Percentiles rank a stretch among this genome's conserved stretches.
phyloP scores from a whole-genome alignment of 331 rosid species.

The Quercus phellos region DNA sequence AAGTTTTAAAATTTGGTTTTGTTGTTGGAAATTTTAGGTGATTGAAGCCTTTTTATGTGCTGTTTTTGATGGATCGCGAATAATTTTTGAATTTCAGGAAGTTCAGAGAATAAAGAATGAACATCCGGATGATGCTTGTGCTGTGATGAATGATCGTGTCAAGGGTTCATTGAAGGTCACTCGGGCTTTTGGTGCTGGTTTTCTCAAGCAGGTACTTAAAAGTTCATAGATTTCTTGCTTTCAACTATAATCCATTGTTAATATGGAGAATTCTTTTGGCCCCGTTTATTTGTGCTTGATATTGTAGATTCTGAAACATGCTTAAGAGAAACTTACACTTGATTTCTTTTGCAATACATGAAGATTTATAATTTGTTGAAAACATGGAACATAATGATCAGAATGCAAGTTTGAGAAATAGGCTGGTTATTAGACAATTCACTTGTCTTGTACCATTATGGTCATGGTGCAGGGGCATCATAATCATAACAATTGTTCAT shows the following conservation, averaged over 20 bases:
- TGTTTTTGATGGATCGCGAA: constrained; percentile 10
- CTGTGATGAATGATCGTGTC: constrained; percentile 86
- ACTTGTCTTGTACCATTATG: background rate
- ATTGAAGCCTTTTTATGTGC: background rate
- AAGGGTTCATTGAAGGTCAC: constrained; percentile 96
- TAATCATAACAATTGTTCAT: background rate
- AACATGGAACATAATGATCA: background rate
- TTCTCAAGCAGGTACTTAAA: constrained; percentile 79
- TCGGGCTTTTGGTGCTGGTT: constrained; percentile 95
- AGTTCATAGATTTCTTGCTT: background rate
- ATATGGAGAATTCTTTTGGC: background rate
- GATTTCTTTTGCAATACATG: background rate
- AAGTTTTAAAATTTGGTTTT: background rate
- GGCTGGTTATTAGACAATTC: background rate
- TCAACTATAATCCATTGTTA: background rate
- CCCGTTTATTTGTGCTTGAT: background rate
- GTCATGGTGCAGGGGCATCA: background rate
- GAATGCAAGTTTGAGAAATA: background rate
- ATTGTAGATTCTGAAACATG: background rate
- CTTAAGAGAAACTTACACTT: background rate
- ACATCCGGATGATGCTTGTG: constrained; percentile 83
- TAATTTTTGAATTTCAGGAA: constrained; percentile 54
- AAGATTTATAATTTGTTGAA: background rate
- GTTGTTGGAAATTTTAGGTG: background rate
- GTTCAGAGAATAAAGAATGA: constrained; percentile 67